Percentiles rank a stretch among this genome's conserved stretches.
These are phyloP conservation scores for Candolleomyces eurysporus DNA, from an alignment of 768 basidiomycete species.

Conservation along the genomic window DNA sequence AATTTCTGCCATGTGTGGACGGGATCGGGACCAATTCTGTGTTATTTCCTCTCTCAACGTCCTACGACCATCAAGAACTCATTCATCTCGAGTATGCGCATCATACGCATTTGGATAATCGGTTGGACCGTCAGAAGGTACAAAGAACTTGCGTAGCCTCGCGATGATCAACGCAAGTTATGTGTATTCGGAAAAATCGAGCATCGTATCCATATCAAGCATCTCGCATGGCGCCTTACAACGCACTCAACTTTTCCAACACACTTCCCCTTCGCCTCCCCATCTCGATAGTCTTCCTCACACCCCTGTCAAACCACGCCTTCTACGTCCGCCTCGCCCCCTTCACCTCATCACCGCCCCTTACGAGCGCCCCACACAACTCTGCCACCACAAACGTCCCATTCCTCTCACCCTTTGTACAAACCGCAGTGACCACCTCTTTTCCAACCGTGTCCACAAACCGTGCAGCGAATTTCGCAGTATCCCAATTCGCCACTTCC, in stretches of 20 bases:
- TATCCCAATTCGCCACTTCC: constrained; percentile 46
- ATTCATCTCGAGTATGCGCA: too few species aligned
- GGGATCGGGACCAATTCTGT: too few species aligned
- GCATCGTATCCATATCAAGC: too few species aligned
- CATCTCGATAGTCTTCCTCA: constrained; percentile 46
- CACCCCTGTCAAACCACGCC: constrained; percentile 55
- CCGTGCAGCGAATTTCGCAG: constrained; percentile 53
- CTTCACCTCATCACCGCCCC: constrained; percentile 28
- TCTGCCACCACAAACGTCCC: constrained; percentile 79
- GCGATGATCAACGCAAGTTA: too few species aligned
- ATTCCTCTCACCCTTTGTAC: constrained; percentile 48
- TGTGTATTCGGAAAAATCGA: too few species aligned
- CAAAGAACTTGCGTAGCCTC: too few species aligned
- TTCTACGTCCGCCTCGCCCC: constrained; percentile 46
- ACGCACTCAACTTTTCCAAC: constrained; percentile 50
- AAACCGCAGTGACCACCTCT: constrained; percentile 54
- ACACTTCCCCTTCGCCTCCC: constrained; percentile 66
- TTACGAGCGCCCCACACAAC: constrained; percentile 56
- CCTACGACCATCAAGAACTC: too few species aligned
- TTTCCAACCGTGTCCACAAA: constrained; percentile 56
- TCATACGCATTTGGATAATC: too few species aligned
- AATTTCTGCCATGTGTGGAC: too few species aligned
- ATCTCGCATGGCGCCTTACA: too few species aligned
- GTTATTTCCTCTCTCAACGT: too few species aligned
- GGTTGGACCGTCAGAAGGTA: too few species aligned